Evolutionary conservation across 2,329 filamentous ascomycete genomes (phyloP), one percentile per base, ranked within the genome.

Genomic region (Colletotrichum sp.): DNA sequence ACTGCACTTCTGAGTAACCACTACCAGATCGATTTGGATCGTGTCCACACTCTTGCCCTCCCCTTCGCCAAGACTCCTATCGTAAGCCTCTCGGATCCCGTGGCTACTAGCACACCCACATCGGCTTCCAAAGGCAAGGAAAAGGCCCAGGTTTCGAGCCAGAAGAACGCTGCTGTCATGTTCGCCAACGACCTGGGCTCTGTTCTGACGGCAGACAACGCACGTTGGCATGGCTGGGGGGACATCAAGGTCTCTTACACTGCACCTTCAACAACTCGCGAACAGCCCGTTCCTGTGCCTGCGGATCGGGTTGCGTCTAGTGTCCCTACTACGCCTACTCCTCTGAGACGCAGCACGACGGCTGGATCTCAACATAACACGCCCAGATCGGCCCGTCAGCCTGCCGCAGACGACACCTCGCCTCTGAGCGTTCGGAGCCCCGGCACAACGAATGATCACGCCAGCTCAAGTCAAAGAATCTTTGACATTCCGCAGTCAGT

Each of bases 101-200:
- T 85, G 7, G 85, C 90, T 7, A 84, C 90, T n/a, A 82, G 88
- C 10, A 90, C 92, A 16, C 87, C 85, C 43, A 88, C 88, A 14
- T 90, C 92, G n/a, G 83, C 86, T 26, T 85, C 85, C 70, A 98
- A 98, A 85, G 92, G 90, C 65, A 98, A 96, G 84, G 95, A 98
- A 14, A 96, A 94, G 83, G 83, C 86, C 4, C 81, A 85, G 72
- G 80, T 78, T 67, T 79, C 82, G 60, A 84, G 81, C 32, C 79
- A 84, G 32, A 89, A 89, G 80, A 88, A 88, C 72, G 87, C 90
- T 26, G 89, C 89, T 7, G 87, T 90, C 36, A 90, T 94, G 84
- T 93, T 95, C 83, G 94, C 95, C n/a, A 96, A 96, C 78, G 95
- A 99, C 83, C 86, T 99, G 71, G 92, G 94, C 39, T 91, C 93